phyloP scores from a whole-genome alignment of 176 grass and related monocot species.

The Aegilops sharonensis region DNA sequence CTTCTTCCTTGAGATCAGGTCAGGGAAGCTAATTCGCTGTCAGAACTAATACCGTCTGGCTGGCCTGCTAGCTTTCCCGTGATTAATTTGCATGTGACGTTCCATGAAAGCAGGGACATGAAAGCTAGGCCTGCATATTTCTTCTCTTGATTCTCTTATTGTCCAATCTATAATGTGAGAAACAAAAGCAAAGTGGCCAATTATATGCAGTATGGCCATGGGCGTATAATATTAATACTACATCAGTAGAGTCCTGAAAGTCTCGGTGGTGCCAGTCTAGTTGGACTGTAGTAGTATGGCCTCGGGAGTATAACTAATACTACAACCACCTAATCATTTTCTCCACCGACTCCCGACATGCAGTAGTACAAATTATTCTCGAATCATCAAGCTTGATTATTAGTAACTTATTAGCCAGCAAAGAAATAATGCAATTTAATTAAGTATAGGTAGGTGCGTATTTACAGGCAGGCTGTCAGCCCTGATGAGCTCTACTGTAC shows the following conservation, averaged over 20 bases:
- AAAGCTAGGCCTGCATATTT: not conserved
- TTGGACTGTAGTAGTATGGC: not conserved
- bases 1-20: not conserved
- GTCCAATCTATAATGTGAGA: too few relatives aligned
- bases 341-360: not conserved
- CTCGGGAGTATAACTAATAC: not conserved
- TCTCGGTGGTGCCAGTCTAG: slow-evolving; percentile 2
- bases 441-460: not conserved
- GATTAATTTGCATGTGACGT: not conserved
- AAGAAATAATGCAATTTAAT: not conserved
- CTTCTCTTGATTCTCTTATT: not conserved
- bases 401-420: not conserved
- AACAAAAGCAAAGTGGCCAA: not conserved
- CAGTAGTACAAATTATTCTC: not conserved
- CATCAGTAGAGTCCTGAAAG: not conserved
- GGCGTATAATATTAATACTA: slow-evolving; percentile 14
- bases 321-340: slow-evolving; percentile 25
- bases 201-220: slow-evolving; percentile 10
- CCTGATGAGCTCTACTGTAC: not conserved
- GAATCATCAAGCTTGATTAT: not conserved
- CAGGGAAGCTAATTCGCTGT: not conserved
- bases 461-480: not conserved
- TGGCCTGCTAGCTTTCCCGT: not conserved
- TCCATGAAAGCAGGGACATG: slow-evolving; percentile 11
- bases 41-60: not conserved